Percentiles rank a stretch among this genome's conserved stretches.
Conservation (phyloP, 176 grass and related monocot species). For the Cenchrus purpureus region DNA sequence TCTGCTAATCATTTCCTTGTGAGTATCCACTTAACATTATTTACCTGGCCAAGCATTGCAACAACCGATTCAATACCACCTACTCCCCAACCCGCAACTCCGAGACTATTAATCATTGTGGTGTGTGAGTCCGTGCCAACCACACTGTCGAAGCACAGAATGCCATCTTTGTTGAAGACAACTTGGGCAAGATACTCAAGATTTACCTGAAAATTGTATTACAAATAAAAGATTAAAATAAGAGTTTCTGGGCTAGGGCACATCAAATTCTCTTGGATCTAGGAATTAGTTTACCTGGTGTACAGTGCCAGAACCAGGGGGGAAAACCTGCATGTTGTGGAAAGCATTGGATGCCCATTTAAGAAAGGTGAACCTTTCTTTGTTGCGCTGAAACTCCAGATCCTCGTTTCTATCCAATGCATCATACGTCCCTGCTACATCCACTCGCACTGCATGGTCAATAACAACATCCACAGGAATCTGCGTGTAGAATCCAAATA, state of each 20-base stretch:
- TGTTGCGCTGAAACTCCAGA: slow-evolving; percentile 77
- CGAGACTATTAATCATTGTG: slow-evolving; percentile 82
- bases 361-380: slow-evolving; percentile 84
- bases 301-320: slow-evolving; percentile 81
- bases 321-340: slow-evolving; percentile 77
- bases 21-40: neutral
- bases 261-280: neutral
- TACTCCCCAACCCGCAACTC: slow-evolving; percentile 94
- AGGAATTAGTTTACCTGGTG: slow-evolving; percentile 64
- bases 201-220: slow-evolving; percentile 60
- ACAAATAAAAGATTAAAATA: slow-evolving; percentile 19
- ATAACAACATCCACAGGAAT: slow-evolving; percentile 87
- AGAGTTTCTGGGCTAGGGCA: neutral
- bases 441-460: slow-evolving; percentile 82
- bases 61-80: slow-evolving; percentile 85
- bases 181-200: slow-evolving; percentile 84
- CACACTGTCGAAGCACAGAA: slow-evolving; percentile 74
- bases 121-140: slow-evolving; percentile 88
- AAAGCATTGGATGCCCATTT: slow-evolving; percentile 93
- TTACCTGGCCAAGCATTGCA: slow-evolving; percentile 93
- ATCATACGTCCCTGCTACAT: slow-evolving; percentile 70
- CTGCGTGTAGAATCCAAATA: slow-evolving; percentile 38
- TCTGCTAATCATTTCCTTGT: too few relatives aligned
- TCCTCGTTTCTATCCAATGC: slow-evolving; percentile 75
- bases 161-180: slow-evolving; percentile 69